A percentile compares a stretch with the other conserved stretches of the same genome.
Conservation (phyloP, 2,329 filamentous ascomycete genomes). For the Fusarium subglutinans region DNA sequence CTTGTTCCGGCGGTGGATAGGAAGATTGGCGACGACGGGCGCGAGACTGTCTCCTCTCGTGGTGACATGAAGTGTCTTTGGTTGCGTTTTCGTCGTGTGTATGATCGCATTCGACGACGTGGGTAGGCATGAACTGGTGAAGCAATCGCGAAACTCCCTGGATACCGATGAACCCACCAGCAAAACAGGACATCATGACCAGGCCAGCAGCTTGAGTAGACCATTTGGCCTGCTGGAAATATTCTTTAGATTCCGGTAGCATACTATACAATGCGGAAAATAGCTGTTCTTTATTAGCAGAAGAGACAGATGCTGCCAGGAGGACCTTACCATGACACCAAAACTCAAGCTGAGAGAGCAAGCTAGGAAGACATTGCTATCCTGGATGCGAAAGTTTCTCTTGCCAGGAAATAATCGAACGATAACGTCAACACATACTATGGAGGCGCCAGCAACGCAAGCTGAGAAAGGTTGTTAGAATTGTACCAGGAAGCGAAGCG, state of each 20-base stretch:
- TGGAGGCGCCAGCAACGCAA: slow-evolving; percentile 77
- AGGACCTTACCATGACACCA: slow-evolving; percentile 83
- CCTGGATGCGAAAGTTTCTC: slow-evolving; percentile 84
- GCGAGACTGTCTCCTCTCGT: slow-evolving; percentile 43
- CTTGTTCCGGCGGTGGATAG: slow-evolving; percentile 38
- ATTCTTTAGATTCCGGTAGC: slow-evolving; percentile 85
- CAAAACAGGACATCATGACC: slow-evolving; percentile 74
- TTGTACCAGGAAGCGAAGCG: background rate
- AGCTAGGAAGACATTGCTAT: slow-evolving; percentile 88
- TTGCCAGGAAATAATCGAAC: slow-evolving; percentile 77
- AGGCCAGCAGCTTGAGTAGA: slow-evolving; percentile 73
- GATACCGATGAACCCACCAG: slow-evolving; percentile 78
- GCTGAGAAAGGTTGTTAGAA: slow-evolving; percentile 47
- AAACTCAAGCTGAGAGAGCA: slow-evolving; percentile 92
- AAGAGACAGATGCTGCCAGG: background rate
- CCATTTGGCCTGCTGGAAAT: slow-evolving; percentile 76
- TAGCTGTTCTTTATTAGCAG: slow-evolving; percentile 64
- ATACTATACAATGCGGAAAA: slow-evolving; percentile 94
- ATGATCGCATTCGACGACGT: slow-evolving; percentile 84
- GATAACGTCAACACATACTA: slow-evolving; percentile 87
- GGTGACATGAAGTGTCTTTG: slow-evolving; percentile 42
- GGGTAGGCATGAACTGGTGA: slow-evolving; percentile 78
- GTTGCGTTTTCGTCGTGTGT: slow-evolving; percentile 66
- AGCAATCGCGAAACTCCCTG: slow-evolving; percentile 76
- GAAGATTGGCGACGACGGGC: slow-evolving; percentile 46